A percentile compares a stretch with the other conserved stretches of the same genome.
phyloP scores from a whole-genome alignment of 208 protist species.

The Naegleria lovaniensis region DNA sequence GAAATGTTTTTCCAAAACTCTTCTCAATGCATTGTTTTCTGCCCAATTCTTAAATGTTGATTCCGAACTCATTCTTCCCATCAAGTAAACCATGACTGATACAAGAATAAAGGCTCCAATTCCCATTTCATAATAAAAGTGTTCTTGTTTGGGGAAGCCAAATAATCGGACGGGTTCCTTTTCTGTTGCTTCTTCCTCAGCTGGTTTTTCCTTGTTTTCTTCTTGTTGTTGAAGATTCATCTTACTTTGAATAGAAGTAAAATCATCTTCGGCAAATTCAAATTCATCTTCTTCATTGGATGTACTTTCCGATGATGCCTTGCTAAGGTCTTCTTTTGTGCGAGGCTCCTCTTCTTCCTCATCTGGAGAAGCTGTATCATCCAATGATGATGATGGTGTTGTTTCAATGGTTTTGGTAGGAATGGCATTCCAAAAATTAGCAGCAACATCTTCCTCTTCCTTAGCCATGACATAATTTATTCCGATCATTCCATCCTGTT shows the following conservation, averaged over 20 bases:
- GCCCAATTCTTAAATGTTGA: not conserved
- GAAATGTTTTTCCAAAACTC: not conserved
- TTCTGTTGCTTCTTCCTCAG: not conserved
- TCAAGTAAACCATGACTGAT: not conserved
- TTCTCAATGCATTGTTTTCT: not conserved
- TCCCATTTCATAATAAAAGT: slow-evolving; percentile 1
- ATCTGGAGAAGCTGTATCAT: not conserved
- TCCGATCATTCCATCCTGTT: not conserved
- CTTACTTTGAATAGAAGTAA: not conserved
- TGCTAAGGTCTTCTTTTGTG: not conserved
- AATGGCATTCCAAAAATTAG: not conserved
- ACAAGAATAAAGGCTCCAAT: not conserved
- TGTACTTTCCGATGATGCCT: not conserved
- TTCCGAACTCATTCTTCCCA: not conserved
- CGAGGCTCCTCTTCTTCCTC: not conserved
- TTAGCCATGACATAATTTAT: not conserved
- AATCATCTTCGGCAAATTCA: not conserved
- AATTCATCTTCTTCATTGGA: not conserved
- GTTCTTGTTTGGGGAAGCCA: not conserved
- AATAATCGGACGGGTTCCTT: not conserved
- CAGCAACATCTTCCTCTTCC: not conserved
- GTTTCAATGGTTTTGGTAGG: not conserved
- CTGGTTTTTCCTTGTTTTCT: not conserved
- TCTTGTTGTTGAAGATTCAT: not conserved
- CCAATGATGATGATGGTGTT: not conserved